phyloP scores from a whole-genome alignment of 2,329 filamentous ascomycete genomes.

The Amauroascus verrucosus region DNA sequence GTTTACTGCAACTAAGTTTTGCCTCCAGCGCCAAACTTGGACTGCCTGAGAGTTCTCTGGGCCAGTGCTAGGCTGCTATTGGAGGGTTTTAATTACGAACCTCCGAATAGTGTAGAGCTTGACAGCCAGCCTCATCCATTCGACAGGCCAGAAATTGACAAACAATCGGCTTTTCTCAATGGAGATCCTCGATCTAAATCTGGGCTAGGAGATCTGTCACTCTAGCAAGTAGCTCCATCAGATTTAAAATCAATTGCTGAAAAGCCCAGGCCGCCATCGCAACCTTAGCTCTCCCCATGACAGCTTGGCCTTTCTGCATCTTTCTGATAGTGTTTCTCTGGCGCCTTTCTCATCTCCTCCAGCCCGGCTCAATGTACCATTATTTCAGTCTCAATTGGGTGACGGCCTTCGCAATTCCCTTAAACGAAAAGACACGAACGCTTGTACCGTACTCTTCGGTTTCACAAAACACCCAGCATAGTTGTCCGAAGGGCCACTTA shows the following conservation, averaged over 20 bases:
- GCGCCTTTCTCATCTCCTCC: neutral
- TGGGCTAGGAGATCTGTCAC: constrained; percentile 10
- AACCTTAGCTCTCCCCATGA: neutral
- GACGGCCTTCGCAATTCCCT: neutral
- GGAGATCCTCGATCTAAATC: constrained; percentile 12
- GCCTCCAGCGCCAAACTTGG: neutral
- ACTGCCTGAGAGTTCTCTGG: neutral
- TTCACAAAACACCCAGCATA: constrained; percentile 8
- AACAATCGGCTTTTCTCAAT: constrained; percentile 4
- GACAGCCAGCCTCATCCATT: constrained; percentile 8
- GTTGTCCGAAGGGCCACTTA: constrained; percentile 5
- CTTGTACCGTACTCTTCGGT: neutral
- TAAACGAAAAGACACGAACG: constrained; percentile 2
- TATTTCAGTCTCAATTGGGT: neutral
- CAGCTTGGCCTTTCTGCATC: neutral
- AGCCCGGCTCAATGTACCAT: neutral
- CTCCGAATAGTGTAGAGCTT: constrained; percentile 2
- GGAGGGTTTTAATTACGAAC: constrained; percentile 8
- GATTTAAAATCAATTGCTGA: neutral
- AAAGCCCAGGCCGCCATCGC: neutral
- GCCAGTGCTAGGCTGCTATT: neutral
- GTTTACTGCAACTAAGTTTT: constrained; percentile 1
- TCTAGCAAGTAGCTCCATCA: neutral
- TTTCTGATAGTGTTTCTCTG: neutral
- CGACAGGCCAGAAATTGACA: neutral